These are phyloP conservation scores for Ganoderma sinense DNA, from an alignment of 1,284 basidiomycete genomes.

Conservation along the genomic window DNA sequence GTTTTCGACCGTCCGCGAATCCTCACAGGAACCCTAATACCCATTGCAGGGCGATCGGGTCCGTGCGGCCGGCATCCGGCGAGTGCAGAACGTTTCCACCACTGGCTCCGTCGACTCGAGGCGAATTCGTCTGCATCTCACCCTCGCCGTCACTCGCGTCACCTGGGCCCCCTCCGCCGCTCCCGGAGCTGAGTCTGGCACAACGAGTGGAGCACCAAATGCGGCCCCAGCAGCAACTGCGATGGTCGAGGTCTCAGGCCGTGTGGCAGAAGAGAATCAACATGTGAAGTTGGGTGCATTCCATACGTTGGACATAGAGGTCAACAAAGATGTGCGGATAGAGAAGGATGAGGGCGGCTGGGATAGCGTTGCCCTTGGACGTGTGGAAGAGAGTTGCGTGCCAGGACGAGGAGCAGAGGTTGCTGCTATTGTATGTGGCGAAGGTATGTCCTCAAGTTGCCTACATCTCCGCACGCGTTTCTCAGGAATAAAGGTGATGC, in stretches of 20 bases:
- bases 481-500: background rate
- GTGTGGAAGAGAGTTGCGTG: conserved; percentile 88
- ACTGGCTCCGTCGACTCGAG: conserved; percentile 96
- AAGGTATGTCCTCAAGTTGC: conserved; percentile 54
- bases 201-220: conserved; percentile 45
- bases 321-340: conserved; percentile 91
- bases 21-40: conserved; percentile 1
- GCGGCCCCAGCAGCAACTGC: conserved; percentile 54
- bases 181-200: conserved; percentile 53
- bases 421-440: conserved; percentile 95
- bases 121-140: conserved; percentile 87
- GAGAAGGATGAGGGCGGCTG: conserved; percentile 84
- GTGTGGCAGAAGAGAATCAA: conserved; percentile 89
- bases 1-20: background rate
- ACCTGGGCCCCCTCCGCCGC: conserved; percentile 76
- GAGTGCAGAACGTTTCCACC: conserved; percentile 82
- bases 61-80: conserved; percentile 88
- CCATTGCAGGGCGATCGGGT: conserved; percentile 78
- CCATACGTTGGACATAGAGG: conserved; percentile 95
- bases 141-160: conserved; percentile 76
- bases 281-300: conserved; percentile 95
- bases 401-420: conserved; percentile 97
- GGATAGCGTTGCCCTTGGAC: conserved; percentile 88
- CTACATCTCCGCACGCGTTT: background rate
- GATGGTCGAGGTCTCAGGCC: conserved; percentile 88